Base-by-base conservation (phyloP, 495 filamentous ascomycete species). In the Diplogelasinospora grovesii region DNA sequence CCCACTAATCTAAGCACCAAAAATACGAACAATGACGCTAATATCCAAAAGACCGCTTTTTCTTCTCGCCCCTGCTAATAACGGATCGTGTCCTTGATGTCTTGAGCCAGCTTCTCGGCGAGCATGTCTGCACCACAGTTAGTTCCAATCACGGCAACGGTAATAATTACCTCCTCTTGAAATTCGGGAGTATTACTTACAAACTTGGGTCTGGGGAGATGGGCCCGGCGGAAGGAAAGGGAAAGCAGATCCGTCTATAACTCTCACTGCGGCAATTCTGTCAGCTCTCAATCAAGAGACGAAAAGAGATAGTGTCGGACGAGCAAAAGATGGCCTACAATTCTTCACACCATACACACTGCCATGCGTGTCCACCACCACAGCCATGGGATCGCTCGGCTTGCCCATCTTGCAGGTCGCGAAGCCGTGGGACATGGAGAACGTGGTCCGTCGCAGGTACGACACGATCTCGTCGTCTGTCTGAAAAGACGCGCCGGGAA, bases 31-130 rank as follows among this genome's bases (percentile, higher is more conserved):
- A n/a, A n/a, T n/a, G n/a, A n/a, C n/a, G n/a, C n/a, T n/a, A n/a
- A n/a, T n/a, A n/a, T n/a, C n/a, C n/a, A n/a, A n/a, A n/a, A n/a
- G n/a, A n/a, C n/a, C n/a, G n/a, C n/a, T n/a, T n/a, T n/a, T n/a
- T n/a, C n/a, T n/a, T n/a, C n/a, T n/a, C n/a, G n/a, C n/a, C n/a
- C n/a, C n/a, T n/a, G n/a, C n/a, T n/a, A n/a, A n/a, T n/a, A n/a
- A n/a, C n/a, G n/a, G n/a, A n/a, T n/a, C n/a, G n/a, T n/a, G 26
- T 42, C 48, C 33, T 34, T 33, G 36, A 82, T 77, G 40, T 70
- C 63, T 16, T 66, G 61, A 1, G 74, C 74, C 50, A 81, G 78
- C 60, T 81, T 81, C 60, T 81, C 76, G 5, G 76, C 78, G 3
- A 82, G 57, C 61, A 69, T 71, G 55, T 74, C 18, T 24, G 15